Evolutionary conservation across 2,329 filamentous ascomycete species (phyloP).

Genomic region (Phaeosphaeriaceae sp.): DNA sequence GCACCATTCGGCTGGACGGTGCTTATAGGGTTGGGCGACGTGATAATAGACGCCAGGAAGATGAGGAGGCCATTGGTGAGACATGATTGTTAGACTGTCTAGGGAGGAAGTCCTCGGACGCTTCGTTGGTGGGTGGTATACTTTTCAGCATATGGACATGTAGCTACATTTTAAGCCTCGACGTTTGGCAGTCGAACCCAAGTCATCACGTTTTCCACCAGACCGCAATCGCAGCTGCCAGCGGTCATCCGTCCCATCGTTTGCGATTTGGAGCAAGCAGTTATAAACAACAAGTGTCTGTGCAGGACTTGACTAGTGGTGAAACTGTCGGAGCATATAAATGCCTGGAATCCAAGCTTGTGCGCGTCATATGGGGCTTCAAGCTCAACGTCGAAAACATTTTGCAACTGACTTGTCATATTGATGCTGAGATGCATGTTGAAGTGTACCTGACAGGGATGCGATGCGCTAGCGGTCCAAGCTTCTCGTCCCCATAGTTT

Average conservation of each 20-base stretch:
- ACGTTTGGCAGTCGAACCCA: background rate
- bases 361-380: background rate
- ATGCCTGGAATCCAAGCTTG: background rate
- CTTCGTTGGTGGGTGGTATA: background rate
- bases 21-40: slow-evolving; percentile 13
- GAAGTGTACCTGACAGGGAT: background rate
- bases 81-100: background rate
- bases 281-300: background rate
- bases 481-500: background rate
- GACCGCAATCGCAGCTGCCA: background rate
- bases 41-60: slow-evolving; percentile 6
- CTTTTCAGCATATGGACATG: background rate
- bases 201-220: background rate
- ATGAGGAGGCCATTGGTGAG: background rate
- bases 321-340: background rate
- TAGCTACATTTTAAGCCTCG: background rate
- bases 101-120: background rate
- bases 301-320: background rate
- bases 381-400: background rate
- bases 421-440: background rate
- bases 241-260: slow-evolving; percentile 9
- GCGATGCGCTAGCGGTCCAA: background rate
- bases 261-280: slow-evolving; percentile 5
- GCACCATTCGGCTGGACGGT: slow-evolving; percentile 30
- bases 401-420: background rate